These are phyloP conservation scores for Skeletonema marinoi DNA, from an alignment of 108 stramenopile genomes.

Conservation along the genomic window DNA sequence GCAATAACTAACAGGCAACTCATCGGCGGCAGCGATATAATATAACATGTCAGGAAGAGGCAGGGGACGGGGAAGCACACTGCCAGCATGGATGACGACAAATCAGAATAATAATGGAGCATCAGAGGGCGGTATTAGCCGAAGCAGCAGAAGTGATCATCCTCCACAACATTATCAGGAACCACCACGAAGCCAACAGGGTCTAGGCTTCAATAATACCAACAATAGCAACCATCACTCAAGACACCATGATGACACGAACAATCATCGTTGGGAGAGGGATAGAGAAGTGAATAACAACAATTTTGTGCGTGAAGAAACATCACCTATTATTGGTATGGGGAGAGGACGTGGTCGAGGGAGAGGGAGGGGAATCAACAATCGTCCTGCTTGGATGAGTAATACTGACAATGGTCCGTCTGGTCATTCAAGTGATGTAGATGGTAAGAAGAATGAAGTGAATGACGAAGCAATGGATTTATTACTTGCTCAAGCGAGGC, in stretches of 20 bases:
- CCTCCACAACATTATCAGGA: not conserved
- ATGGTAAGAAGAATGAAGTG: not conserved
- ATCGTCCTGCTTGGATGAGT: constrained; percentile 39
- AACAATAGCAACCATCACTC: not conserved
- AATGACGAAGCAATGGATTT: constrained; percentile 33
- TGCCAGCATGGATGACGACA: constrained; percentile 77
- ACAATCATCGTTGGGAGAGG: constrained; percentile 3
- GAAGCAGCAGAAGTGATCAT: not conserved
- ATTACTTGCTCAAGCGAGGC: constrained; percentile 39
- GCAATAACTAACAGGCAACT: too few species aligned
- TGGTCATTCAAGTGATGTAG: not conserved
- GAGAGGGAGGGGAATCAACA: constrained; percentile 10
- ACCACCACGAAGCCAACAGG: not conserved
- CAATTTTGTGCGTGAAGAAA: constrained; percentile 27
- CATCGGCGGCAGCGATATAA: not conserved
- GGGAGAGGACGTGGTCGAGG: constrained; percentile 22
- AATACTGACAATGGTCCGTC: constrained; percentile 2
- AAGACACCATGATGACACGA: too few species aligned
- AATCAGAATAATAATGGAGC: not conserved
- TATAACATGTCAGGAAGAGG: constrained; percentile 17
- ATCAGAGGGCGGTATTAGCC: not conserved
- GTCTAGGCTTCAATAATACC: constrained; percentile 1
- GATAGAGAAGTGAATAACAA: constrained; percentile 13
- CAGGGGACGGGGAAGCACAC: constrained; percentile 62
- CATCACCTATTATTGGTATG: not conserved